phyloP scores from a whole-genome alignment of 257 asterid genomes.

The Coffea canephora region DNA sequence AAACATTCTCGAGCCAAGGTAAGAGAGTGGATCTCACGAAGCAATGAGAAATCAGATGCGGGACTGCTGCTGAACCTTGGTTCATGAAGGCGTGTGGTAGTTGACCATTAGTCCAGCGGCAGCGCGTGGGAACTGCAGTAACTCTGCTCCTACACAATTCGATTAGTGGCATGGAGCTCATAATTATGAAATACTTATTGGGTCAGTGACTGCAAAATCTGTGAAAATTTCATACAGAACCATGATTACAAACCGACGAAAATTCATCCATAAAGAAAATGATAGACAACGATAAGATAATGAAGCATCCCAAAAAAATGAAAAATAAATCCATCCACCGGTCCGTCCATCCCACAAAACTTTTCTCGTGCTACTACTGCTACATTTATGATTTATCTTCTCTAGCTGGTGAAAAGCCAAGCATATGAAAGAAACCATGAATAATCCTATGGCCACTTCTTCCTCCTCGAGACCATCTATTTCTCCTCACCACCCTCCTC shows the following conservation, averaged over 20 bases:
- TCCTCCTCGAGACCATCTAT: conserved; percentile 48
- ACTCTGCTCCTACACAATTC: neutral
- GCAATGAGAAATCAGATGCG: neutral
- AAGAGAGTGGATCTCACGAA: conserved; percentile 5
- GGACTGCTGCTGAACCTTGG: neutral
- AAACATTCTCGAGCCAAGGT: neutral
- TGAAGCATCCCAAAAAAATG: conserved; percentile 10
- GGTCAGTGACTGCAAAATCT: conserved; percentile 20
- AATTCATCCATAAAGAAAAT: conserved; percentile 24
- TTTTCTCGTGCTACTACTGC: neutral
- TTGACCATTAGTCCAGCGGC: neutral
- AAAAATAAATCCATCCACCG: conserved; percentile 1
- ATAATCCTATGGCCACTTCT: conserved; percentile 45
- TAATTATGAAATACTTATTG: neutral
- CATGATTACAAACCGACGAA: conserved; percentile 38
- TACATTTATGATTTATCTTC: neutral
- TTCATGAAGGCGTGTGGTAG: neutral
- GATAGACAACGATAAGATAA: conserved; percentile 24
- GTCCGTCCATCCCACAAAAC: neutral
- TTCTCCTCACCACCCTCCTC: conserved; percentile 69
- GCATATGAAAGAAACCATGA: conserved; percentile 15
- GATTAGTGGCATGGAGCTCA: neutral
- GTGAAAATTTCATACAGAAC: conserved; percentile 18
- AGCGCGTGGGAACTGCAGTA: conserved; percentile 16
- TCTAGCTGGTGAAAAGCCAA: neutral